phyloP scores from a whole-genome alignment of 176 grass and related monocot genomes.

The Urochloa ruziziensis region DNA sequence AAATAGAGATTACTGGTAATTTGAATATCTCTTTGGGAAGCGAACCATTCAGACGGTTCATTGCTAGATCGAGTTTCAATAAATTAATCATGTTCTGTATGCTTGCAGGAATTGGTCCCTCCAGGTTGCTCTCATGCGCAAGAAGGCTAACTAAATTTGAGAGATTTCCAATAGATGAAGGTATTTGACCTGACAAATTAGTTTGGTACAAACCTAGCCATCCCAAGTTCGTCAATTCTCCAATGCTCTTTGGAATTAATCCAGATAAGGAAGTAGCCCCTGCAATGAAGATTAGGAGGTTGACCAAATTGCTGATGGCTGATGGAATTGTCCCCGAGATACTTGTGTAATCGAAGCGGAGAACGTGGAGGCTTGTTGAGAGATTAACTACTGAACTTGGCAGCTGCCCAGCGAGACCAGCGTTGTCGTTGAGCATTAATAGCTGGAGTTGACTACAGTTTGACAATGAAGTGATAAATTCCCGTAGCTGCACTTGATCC shows the following conservation, averaged over 20 bases:
- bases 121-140: not conserved
- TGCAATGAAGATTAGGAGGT: fast-evolving
- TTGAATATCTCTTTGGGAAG: not conserved
- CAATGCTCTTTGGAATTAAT: not conserved
- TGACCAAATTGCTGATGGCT: not conserved
- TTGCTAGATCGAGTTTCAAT: not conserved
- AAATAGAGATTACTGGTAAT: not conserved
- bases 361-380: too few relatives aligned
- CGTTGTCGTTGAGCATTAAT: too few relatives aligned
- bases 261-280: not conserved
- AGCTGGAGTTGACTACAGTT: too few relatives aligned
- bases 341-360: too few relatives aligned
- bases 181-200: not conserved
- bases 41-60: not conserved
- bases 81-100: not conserved
- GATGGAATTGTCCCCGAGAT: not conserved
- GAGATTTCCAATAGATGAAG: conserved; percentile 24
- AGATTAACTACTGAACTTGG: too few relatives aligned
- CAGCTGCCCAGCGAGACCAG: too few relatives aligned
- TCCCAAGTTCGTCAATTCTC: not conserved
- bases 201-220: not conserved
- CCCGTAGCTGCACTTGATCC: too few relatives aligned
- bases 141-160: not conserved
- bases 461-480: too few relatives aligned
- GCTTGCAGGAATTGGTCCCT: not conserved